Percentiles rank a stretch among this genome's conserved stretches.
phyloP scores from a whole-genome alignment of 768 basidiomycete genomes.

The Daedaleopsis nitida region DNA sequence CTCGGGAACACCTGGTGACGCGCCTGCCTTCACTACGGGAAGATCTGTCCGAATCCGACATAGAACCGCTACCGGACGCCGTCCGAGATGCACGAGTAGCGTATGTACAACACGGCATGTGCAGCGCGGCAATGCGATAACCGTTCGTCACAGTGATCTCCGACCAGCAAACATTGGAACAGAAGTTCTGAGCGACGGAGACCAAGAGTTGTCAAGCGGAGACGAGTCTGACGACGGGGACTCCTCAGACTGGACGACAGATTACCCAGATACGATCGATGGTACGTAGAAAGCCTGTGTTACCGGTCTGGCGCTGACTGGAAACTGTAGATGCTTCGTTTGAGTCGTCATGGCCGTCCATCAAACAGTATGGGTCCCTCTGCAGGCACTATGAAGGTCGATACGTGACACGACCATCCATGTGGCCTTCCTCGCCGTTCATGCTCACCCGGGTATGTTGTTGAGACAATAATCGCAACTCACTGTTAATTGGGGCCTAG shows the following conservation, averaged over 20 bases:
- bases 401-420: neutral
- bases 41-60: constrained; percentile 49
- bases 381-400: constrained; percentile 16
- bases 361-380: constrained; percentile 11
- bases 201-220: constrained; percentile 58
- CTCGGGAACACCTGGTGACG: neutral
- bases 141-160: neutral
- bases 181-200: constrained; percentile 38
- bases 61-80: constrained; percentile 67
- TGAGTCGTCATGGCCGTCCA: constrained; percentile 7
- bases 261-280: constrained; percentile 49
- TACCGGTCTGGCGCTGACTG: neutral
- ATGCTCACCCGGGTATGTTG: constrained; percentile 29
- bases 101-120: constrained; percentile 40
- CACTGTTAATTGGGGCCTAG: neutral
- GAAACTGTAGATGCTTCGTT: neutral
- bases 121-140: neutral
- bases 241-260: constrained; percentile 50
- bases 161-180: constrained; percentile 1
- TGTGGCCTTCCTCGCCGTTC: constrained; percentile 11
- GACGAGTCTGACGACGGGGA: constrained; percentile 84
- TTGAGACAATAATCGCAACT: no score
- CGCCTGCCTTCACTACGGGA: constrained; percentile 10
- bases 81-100: constrained; percentile 74
- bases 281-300: constrained; percentile 34